Conservation (phyloP, 2,329 filamentous ascomycete species). For the Hypocreales sp. region DNA sequence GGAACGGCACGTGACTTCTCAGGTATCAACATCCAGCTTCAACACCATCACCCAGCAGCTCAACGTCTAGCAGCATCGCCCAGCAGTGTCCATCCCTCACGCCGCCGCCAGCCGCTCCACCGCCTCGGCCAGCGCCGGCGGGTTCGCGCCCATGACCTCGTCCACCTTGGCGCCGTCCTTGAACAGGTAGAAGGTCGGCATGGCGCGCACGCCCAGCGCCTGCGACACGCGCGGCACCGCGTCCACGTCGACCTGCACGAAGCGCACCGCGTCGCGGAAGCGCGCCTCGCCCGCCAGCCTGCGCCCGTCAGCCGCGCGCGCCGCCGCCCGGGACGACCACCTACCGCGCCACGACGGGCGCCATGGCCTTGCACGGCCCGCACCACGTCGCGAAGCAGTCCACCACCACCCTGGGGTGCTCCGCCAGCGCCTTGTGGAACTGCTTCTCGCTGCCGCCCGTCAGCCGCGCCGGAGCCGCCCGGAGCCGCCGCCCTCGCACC, state of each 20-base stretch:
- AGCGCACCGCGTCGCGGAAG: conserved; percentile 46
- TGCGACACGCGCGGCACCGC: conserved; percentile 57
- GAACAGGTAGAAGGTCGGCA: conserved; percentile 84
- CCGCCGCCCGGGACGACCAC: no score
- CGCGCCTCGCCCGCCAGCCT: conserved; percentile 21
- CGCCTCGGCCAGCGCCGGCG: conserved; percentile 34
- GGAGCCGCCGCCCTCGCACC: no score
- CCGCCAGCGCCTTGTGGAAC: conserved; percentile 38
- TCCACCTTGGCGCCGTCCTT: conserved; percentile 57
- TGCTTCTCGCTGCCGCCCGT: conserved; percentile 39
- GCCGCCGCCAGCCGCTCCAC: conserved; percentile 4
- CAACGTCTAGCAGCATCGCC: no score
- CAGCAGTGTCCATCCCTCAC: neutral
- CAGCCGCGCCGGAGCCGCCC: no score
- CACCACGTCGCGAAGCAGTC: conserved; percentile 89
- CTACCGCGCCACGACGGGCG: conserved; percentile 45
- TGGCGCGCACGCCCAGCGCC: conserved; percentile 68
- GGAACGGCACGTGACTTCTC: no score
- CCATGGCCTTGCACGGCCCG: conserved; percentile 82
- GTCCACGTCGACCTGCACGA: conserved; percentile 87
- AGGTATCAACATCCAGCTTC: no score
- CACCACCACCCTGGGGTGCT: conserved; percentile 49
- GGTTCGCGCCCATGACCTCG: conserved; percentile 69
- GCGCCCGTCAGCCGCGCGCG: no score
- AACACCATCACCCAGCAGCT: no score